Conservation (phyloP, 805 yeast genomes). For the Ogataea naganishii region DNA sequence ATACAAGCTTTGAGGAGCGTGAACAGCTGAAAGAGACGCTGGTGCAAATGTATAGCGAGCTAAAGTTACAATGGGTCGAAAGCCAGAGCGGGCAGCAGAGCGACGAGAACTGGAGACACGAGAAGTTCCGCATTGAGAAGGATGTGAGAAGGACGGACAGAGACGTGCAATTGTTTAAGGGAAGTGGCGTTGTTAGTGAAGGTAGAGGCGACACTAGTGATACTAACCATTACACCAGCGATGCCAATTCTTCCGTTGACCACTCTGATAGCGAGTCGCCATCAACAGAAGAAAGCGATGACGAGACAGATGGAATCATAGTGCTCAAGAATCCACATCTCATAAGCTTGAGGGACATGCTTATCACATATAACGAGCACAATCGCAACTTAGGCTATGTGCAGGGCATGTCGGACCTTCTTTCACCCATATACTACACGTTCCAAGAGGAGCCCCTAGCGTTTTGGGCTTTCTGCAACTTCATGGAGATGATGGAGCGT, state of each 20-base stretch:
- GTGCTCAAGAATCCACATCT: slow-evolving; percentile 72
- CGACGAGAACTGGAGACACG: slow-evolving; percentile 81
- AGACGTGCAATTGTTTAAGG: slow-evolving; percentile 52
- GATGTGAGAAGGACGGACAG: slow-evolving; percentile 92
- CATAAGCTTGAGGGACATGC: slow-evolving; percentile 60
- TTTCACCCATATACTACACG: slow-evolving; percentile 72
- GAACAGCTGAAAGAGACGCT: slow-evolving; percentile 46
- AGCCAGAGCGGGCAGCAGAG: slow-evolving; percentile 39
- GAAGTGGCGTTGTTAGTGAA: no score
- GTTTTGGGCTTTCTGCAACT: slow-evolving; percentile 81
- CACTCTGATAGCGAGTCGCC: slow-evolving; percentile 28
- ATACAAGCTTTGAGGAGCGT: slow-evolving; percentile 64
- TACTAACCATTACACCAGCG: no score
- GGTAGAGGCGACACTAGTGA: slow-evolving; percentile 32
- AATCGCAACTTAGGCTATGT: slow-evolving; percentile 86
- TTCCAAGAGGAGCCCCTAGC: slow-evolving; percentile 66
- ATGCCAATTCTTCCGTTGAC: no score
- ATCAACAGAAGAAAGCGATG: slow-evolving; percentile 25
- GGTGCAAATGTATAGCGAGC: slow-evolving; percentile 37
- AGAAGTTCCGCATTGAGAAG: slow-evolving; percentile 81
- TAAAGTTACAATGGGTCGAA: slow-evolving; percentile 67
- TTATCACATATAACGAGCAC: slow-evolving; percentile 79
- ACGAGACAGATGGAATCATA: slow-evolving; percentile 48
- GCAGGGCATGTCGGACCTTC: slow-evolving; percentile 94
- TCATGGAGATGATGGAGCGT: slow-evolving; percentile 93